Percentiles rank a stretch among this genome's conserved stretches.
Evolutionary conservation across 2,329 filamentous ascomycete species (phyloP).

Genomic region (Aspergillus novofumigatus): DNA sequence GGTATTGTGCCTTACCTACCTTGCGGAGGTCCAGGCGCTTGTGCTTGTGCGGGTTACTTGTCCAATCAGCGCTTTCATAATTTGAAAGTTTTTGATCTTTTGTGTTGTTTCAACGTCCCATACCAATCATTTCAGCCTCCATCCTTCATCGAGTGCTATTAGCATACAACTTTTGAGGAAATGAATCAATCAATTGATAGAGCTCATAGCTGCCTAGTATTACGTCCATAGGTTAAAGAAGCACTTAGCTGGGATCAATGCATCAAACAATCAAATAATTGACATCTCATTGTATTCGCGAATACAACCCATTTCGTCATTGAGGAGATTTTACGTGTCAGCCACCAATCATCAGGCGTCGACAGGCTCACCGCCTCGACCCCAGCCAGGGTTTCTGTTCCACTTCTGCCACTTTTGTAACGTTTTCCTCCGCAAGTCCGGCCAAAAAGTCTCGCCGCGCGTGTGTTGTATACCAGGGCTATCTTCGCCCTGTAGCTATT

Average conservation of each 20-base stretch:
- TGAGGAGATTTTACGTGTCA: not conserved
- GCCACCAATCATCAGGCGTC: not conserved
- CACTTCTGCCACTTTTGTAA: slow-evolving; percentile 18
- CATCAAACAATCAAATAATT: not conserved
- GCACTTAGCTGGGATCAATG: not conserved
- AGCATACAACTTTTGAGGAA: not conserved
- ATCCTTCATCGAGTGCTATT: not conserved
- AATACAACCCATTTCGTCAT: slow-evolving; percentile 9
- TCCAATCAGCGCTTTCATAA: not conserved
- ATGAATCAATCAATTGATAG: not conserved
- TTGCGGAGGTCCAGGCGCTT: not conserved
- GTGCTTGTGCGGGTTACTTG: not conserved
- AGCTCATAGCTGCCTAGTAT: not conserved
- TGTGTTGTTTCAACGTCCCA: not conserved
- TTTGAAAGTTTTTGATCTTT: not conserved
- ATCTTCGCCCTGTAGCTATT: not conserved
- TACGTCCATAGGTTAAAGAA: not conserved
- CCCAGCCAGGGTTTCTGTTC: slow-evolving; percentile 2
- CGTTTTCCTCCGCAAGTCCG: slow-evolving; percentile 15
- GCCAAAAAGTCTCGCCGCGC: slow-evolving; percentile 6
- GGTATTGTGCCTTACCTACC: not conserved
- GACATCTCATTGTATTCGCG: not conserved
- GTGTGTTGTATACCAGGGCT: not conserved
- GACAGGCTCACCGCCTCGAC: slow-evolving; percentile 5
- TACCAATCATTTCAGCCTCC: not conserved